phyloP scores from a whole-genome alignment of 2,329 filamentous ascomycete species.

The Colletotrichum tamarilloi region DNA sequence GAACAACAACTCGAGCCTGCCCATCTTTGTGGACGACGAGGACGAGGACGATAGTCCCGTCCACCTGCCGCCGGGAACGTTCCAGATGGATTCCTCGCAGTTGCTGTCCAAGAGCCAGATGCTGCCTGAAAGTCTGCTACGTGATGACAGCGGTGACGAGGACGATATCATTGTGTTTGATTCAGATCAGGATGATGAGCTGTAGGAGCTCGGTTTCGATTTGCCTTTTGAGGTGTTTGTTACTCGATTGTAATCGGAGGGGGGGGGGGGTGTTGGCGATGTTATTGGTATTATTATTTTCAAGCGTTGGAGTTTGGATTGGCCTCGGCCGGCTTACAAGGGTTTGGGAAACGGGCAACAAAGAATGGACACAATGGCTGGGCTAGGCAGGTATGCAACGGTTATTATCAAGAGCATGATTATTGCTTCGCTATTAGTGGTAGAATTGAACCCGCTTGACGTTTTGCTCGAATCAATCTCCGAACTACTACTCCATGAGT shows the following conservation, averaged over 20 bases:
- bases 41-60: constrained; percentile 40
- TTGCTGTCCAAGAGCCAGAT: constrained; percentile 63
- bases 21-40: constrained; percentile 37
- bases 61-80: constrained; percentile 30
- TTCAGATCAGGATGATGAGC: constrained; percentile 32
- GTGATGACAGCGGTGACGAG: constrained; percentile 45
- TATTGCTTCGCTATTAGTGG: background rate
- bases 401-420: background rate
- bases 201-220: background rate
- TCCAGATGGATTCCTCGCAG: constrained; percentile 55
- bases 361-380: background rate
- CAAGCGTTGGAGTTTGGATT: constrained; percentile 19
- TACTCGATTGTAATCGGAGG: background rate
- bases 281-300: background rate
- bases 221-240: background rate
- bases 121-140: constrained; percentile 59
- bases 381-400: background rate
- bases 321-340: background rate
- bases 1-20: constrained; percentile 35
- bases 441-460: background rate
- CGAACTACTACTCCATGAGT: background rate
- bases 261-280: no score
- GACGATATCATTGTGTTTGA: constrained; percentile 32
- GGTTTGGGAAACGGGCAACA: background rate
- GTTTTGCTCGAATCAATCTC: background rate